Conservation (phyloP, 1,284 basidiomycete species). For the Ganoderma resinaceum region DNA sequence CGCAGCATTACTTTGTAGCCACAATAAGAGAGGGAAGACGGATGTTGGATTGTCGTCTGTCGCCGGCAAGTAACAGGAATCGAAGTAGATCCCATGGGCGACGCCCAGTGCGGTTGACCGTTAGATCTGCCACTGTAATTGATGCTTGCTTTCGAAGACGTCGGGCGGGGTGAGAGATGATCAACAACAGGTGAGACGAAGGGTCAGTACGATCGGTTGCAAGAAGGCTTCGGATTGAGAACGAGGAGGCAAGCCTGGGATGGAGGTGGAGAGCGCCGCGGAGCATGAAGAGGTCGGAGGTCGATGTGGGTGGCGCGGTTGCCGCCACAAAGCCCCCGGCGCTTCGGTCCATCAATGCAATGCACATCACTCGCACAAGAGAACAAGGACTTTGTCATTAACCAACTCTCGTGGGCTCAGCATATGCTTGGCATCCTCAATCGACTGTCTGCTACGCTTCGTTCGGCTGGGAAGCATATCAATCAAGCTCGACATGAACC, state of each 20-base stretch:
- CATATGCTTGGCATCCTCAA: constrained; percentile 5
- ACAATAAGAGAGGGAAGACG: too few relatives aligned
- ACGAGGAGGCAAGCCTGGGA: background rate
- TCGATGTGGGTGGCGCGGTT: background rate
- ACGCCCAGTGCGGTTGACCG: background rate
- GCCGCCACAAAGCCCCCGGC: constrained; percentile 8
- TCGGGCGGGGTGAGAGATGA: background rate
- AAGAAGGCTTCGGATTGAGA: background rate
- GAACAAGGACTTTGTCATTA: background rate
- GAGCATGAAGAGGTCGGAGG: constrained; percentile 5
- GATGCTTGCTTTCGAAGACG: background rate
- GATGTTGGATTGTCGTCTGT: background rate
- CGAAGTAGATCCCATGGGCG: background rate
- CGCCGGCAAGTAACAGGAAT: background rate
- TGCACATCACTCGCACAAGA: background rate
- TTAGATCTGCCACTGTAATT: background rate
- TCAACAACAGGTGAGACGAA: background rate
- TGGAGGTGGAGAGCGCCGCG: background rate
- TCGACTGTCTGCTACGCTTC: constrained; percentile 9
- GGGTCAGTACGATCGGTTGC: background rate
- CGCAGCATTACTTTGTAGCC: background rate
- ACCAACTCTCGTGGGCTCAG: background rate
- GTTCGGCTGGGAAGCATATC: constrained; percentile 1
- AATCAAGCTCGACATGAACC: background rate
- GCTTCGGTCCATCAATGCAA: background rate